Base-by-base conservation (phyloP, 129 eudicot species). In the Glebionis coronaria region DNA sequence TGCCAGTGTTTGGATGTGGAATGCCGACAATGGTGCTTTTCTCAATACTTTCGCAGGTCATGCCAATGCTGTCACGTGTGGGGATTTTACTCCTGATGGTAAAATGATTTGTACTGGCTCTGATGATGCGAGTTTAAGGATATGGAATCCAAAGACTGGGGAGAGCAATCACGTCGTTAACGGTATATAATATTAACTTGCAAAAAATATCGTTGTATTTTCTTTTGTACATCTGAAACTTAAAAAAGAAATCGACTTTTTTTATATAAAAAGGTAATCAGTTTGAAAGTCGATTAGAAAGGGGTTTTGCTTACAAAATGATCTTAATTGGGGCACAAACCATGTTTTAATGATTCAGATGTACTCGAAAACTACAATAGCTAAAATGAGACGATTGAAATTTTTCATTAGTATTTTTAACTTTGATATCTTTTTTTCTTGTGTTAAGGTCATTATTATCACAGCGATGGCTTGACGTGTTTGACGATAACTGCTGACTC, bases 31-130 rank as follows among this genome's bases (percentile, higher is more conserved):
- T 73, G 71, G 64, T 46, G 79, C 77, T 0, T 87, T 71, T 73
- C 83, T 89, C n/a, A 81, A 75, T 28, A 82, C 79, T 25, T 89
- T 94, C 81, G 57, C 80, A 2, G 97, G 99, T 51, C 99, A 94
- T 80, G 84, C 71, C 44, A 70, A 87, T 80, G 68, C 80, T 10
- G 99, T 94, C 42, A 80, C 99, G 42, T 90, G 99, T 31, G 99
- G 99, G 21, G 93, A 87, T 74, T 90, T 94, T 68, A 94, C 99
- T 9, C 99, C 95, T 77, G 99, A 94, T 85, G 97, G 99, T 69
- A 87, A 78, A 80, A 66, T 73, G 56, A 80, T 94, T 16, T 94
- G 99, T 82, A 94, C 90, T 9, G 99, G 95, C 44, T 94, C 97
- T 61, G 97, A 89, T 75, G 99, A 94, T 79, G 99, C 95, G 52